These are phyloP conservation scores for Epichloe coenophiala DNA, from an alignment of 2,329 filamentous ascomycete genomes.

Conservation along the genomic window DNA sequence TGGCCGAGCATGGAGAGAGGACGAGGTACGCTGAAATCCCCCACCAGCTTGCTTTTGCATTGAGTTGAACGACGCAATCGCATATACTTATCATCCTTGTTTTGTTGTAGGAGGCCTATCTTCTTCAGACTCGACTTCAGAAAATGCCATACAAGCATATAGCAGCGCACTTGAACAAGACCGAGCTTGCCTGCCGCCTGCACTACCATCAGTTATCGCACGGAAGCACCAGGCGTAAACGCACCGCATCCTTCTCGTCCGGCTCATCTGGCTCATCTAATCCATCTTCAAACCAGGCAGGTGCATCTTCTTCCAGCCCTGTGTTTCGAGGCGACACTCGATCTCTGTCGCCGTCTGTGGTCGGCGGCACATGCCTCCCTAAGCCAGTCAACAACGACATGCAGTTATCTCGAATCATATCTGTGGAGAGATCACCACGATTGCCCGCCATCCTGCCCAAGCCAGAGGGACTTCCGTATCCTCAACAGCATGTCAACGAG, in stretches of 20 bases:
- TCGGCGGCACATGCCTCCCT: conserved; percentile 30
- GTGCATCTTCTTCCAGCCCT: conserved; percentile 35
- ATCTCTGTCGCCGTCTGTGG: conserved; percentile 34
- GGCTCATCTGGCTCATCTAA: conserved; percentile 43
- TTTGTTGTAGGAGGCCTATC: conserved; percentile 55
- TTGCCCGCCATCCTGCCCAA: conserved; percentile 54
- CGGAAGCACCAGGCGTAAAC: conserved; percentile 67
- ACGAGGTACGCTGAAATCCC: conserved; percentile 47
- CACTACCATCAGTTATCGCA: conserved; percentile 81
- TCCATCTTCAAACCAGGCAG: conserved; percentile 36
- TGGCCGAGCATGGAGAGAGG: conserved; percentile 72
- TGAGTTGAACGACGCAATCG: background rate
- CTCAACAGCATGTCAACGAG: conserved; percentile 15
- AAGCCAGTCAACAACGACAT: conserved; percentile 31
- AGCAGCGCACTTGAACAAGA: conserved; percentile 73
- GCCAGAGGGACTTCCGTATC: conserved; percentile 38
- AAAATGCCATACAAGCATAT: conserved; percentile 92
- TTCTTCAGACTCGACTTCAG: conserved; percentile 69
- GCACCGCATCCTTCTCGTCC: conserved; percentile 56
- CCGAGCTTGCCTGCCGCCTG: conserved; percentile 72
- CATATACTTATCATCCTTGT: background rate
- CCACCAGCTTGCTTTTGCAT: background rate
- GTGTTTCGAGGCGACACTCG: conserved; percentile 34
- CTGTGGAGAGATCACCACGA: conserved; percentile 28
- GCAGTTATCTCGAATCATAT: conserved; percentile 41